These are phyloP conservation scores for Zygosaccharomyces kombuchaensis DNA, from an alignment of 805 yeast species.

Conservation along the genomic window DNA sequence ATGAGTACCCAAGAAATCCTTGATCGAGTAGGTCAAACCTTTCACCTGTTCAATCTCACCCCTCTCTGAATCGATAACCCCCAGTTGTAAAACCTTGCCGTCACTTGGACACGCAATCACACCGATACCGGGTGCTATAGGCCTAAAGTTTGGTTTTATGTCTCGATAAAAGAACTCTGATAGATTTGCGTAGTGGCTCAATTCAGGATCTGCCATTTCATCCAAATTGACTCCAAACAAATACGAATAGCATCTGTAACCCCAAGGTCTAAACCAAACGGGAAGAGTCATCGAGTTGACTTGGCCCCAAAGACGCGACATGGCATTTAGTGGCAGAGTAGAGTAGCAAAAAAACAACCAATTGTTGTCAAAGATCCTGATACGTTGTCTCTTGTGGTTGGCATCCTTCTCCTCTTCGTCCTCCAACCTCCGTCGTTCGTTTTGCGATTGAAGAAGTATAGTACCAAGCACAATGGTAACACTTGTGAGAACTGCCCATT, in stretches of 20 bases:
- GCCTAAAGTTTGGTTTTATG: slow-evolving; percentile 73
- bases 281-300: slow-evolving; percentile 82
- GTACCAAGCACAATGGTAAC: slow-evolving; percentile 30
- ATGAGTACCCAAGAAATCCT: slow-evolving; percentile 72
- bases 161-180: slow-evolving; percentile 89
- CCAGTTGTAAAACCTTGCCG: slow-evolving; percentile 83
- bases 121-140: slow-evolving; percentile 58
- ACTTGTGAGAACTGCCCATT: slow-evolving; percentile 31
- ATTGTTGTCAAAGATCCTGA: slow-evolving; percentile 41
- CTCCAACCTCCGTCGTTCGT: slow-evolving; percentile 29
- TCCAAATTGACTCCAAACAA: slow-evolving; percentile 84
- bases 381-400: slow-evolving; percentile 52
- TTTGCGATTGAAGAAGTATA: slow-evolving; percentile 19
- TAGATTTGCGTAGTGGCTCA: slow-evolving; percentile 68
- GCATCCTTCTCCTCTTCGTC: slow-evolving; percentile 30
- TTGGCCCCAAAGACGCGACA: slow-evolving; percentile 93
- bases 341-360: slow-evolving; percentile 90
- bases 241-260: slow-evolving; percentile 71
- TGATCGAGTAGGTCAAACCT: slow-evolving; percentile 89
- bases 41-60: slow-evolving; percentile 96
- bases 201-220: slow-evolving; percentile 82
- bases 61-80: slow-evolving; percentile 57
- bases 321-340: slow-evolving; percentile 83
- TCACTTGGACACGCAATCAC: slow-evolving; percentile 84
- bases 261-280: slow-evolving; percentile 78